Conservation (phyloP, 176 grass and related monocot species). For the Carex scoparia region DNA sequence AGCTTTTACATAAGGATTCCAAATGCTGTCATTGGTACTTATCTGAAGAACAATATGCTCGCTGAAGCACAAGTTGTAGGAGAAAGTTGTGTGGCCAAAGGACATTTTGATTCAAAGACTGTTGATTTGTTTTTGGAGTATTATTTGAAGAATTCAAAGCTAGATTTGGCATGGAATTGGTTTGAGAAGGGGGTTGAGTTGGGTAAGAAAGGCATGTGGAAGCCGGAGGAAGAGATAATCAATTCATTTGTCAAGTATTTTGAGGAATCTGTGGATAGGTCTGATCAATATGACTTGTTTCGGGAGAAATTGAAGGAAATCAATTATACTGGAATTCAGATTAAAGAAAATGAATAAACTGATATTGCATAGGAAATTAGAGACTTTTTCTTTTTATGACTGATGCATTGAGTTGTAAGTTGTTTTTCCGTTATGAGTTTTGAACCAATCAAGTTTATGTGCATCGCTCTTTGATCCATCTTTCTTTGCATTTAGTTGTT, state of each 20-base stretch:
- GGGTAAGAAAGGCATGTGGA: conserved; percentile 35
- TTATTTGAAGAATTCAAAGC: conserved; percentile 35
- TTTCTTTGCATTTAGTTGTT: not conserved
- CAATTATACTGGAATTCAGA: not conserved
- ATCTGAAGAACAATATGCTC: conserved; percentile 42
- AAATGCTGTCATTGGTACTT: conserved; percentile 49
- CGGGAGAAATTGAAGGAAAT: not conserved
- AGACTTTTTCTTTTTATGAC: too few species aligned
- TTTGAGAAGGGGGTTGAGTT: conserved; percentile 41
- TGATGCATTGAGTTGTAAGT: too few species aligned
- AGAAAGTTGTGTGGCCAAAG: conserved; percentile 51
- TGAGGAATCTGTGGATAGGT: conserved; percentile 50
- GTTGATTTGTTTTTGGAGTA: conserved; percentile 56
- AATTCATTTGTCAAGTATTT: conserved; percentile 45
- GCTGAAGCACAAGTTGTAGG: conserved; percentile 46
- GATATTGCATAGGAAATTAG: not conserved
- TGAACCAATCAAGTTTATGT: too few species aligned
- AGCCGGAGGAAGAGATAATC: conserved; percentile 44
- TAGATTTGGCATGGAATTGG: conserved; percentile 46
- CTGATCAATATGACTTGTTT: not conserved
- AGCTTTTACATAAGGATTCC: conserved; percentile 44
- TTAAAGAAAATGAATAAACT: not conserved
- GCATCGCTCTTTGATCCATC: too few species aligned
- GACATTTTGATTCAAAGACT: conserved; percentile 39
- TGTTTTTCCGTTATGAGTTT: too few species aligned